Base-by-base conservation (phyloP, 345 rosid species). In the Arabis alpina region DNA sequence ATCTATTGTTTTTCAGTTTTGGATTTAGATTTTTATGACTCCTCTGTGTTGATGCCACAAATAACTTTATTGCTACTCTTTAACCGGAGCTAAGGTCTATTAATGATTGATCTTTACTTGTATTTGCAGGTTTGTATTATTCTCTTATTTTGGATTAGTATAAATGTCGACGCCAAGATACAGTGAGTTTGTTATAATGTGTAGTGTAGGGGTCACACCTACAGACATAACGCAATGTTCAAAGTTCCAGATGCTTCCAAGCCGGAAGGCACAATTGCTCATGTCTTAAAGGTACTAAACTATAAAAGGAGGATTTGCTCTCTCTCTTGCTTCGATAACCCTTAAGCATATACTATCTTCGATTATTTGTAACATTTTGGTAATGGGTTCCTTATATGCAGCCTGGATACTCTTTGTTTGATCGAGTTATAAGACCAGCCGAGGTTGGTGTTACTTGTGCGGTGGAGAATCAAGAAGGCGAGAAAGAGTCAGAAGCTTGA, bases 361-460 rank as follows among this genome's bases (percentile, higher is more conserved):
- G n/a, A n/a, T n/a, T n/a, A n/a, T n/a, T n/a, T 56, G 41, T 51
- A 24, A 64, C 27, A 5, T 39, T 28, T 32, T 61, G 58, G 36
- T 61, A 10, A 47, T 5, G 37, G n/a, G 40, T 44, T 54, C 59
- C 24, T n/a, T 56, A 10, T 23, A 28, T 79, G 77, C 91, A 93
- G 98, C 64, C 86, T 25, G 99, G 99, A 70, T 93, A 88, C 79
- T 69, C 77, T 56, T 84, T 94, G 14, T 72, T 82, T 9, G 97
- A 92, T 44, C 81, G 97, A 70, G 91, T 90, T 34, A 84, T 94
- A 68, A 86, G 98, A 56, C 97, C 99, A 16, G 99, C 98, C 1
- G 96, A 94, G 71, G 98, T 94, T 12, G 96, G 99, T 37, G 99
- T 94, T 32, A 92, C 96, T 59, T 83, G 73, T 48, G 82, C 70